phyloP scores from a whole-genome alignment of 768 basidiomycete species.

The Podaxis sp. region DNA sequence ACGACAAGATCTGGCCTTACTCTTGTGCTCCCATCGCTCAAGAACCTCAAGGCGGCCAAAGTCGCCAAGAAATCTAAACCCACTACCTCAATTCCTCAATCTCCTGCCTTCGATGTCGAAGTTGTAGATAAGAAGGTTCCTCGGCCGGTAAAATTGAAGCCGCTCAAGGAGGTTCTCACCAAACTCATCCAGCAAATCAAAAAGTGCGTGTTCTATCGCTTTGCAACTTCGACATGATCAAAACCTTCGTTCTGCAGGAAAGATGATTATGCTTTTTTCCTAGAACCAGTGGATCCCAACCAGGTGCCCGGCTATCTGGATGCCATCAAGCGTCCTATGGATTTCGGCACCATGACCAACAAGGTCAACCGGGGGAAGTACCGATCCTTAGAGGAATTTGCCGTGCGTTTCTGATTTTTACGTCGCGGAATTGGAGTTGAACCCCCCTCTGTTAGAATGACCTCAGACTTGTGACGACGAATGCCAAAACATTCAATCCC shows the following conservation, averaged over 20 bases:
- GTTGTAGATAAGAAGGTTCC: constrained; percentile 43
- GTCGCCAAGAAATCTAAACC: constrained; percentile 46
- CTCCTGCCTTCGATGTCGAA: constrained; percentile 23
- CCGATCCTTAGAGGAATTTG: constrained; percentile 77
- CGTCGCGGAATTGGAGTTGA: constrained; percentile 12
- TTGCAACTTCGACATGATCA: not conserved
- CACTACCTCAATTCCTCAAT: constrained; percentile 22
- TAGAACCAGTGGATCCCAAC: constrained; percentile 60
- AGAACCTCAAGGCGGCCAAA: constrained; percentile 57
- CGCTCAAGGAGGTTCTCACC: constrained; percentile 71
- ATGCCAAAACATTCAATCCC: constrained; percentile 78
- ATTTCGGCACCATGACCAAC: constrained; percentile 80
- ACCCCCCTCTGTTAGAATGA: constrained; percentile 47
- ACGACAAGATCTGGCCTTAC: constrained; percentile 52
- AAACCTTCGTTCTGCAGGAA: constrained; percentile 47
- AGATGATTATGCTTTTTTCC: constrained; percentile 85
- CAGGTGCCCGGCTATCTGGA: constrained; percentile 65
- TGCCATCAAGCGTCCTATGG: constrained; percentile 86
- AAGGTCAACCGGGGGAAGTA: constrained; percentile 81
- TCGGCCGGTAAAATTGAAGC: constrained; percentile 72
- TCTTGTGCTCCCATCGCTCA: constrained; percentile 69
- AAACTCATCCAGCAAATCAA: constrained; percentile 73
- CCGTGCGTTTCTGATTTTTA: constrained; percentile 43
- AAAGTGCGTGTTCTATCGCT: constrained; percentile 47
- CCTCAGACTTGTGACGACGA: constrained; percentile 68